phyloP scores from a whole-genome alignment of 768 basidiomycete genomes.

The Lentinula sp. region DNA sequence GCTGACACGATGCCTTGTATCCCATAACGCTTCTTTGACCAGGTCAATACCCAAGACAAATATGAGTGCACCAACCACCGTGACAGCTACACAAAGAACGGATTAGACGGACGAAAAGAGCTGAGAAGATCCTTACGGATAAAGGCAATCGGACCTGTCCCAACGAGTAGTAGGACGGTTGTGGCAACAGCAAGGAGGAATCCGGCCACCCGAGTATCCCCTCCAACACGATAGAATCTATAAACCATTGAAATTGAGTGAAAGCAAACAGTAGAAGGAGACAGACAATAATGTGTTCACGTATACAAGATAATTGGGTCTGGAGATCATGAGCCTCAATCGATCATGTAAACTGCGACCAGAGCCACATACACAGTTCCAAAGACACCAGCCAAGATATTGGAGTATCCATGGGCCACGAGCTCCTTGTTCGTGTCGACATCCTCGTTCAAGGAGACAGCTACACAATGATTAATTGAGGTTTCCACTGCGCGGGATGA shows the following conservation, averaged over 20 bases:
- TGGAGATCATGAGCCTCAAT: conserved; percentile 18
- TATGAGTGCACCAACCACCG: conserved; percentile 88
- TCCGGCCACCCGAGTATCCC: conserved; percentile 76
- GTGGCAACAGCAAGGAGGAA: conserved; percentile 81
- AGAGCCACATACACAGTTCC: conserved; percentile 66
- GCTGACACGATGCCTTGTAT: conserved; percentile 85
- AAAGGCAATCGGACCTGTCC: conserved; percentile 86
- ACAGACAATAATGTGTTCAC: conserved; percentile 76
- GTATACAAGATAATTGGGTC: conserved; percentile 84
- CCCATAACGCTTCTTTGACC: conserved; percentile 94
- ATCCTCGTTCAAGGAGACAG: conserved; percentile 85
- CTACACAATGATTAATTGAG: conserved; percentile 25
- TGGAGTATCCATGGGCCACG: conserved; percentile 88
- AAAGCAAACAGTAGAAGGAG: not conserved
- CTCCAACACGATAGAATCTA: conserved; percentile 91
- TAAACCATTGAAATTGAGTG: not conserved
- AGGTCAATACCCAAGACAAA: conserved; percentile 94
- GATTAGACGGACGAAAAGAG: not conserved
- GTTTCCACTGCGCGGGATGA: not conserved
- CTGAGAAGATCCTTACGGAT: conserved; percentile 54
- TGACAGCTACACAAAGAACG: conserved; percentile 52
- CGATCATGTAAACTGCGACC: not conserved
- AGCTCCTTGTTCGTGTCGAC: conserved; percentile 91
- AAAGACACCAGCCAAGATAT: conserved; percentile 71
- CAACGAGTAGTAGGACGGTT: conserved; percentile 64